Conservation (phyloP, 164 flowering plant species). For the Liquidambar formosana region DNA sequence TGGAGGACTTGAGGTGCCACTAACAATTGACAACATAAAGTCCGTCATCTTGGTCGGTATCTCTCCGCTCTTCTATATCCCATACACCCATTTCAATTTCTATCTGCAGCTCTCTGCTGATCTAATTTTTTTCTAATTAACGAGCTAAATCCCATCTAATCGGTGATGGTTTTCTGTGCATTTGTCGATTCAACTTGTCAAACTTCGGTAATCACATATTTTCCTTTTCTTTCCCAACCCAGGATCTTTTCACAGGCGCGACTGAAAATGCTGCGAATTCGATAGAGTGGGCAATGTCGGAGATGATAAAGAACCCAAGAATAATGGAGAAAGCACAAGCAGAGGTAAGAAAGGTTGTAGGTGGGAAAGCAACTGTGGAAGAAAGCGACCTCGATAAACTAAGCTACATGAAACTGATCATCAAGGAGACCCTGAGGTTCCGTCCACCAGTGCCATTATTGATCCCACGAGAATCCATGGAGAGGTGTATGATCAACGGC, state of each 20-base stretch:
- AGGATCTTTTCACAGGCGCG: constrained; percentile 12
- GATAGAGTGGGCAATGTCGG: constrained; percentile 14
- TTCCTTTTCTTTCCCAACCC: neutral
- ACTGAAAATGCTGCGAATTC: constrained; percentile 9
- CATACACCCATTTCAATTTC: neutral
- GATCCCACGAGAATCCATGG: constrained; percentile 13
- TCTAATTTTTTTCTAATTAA: too few relatives aligned
- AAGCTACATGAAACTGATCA: constrained; percentile 6
- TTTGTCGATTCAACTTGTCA: too few relatives aligned
- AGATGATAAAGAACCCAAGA: constrained; percentile 10
- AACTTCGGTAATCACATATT: neutral
- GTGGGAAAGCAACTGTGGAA: neutral
- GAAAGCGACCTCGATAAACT: neutral
- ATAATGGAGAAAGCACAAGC: constrained; percentile 16
- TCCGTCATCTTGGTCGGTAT: constrained; percentile 21
- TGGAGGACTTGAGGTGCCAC: neutral
- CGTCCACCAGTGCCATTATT: constrained; percentile 1
- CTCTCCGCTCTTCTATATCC: neutral
- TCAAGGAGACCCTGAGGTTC: constrained; percentile 15
- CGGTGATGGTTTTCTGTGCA: too few relatives aligned
- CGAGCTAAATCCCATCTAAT: too few relatives aligned
- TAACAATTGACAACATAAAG: constrained; percentile 19
- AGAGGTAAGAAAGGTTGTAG: constrained; percentile 8
- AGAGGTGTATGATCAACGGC: constrained; percentile 10
- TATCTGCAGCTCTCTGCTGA: too few relatives aligned